A percentile compares a stretch with the other conserved stretches of the same genome.
Conservation (phyloP, 176 grass and related monocot species). For the Carex parvula region DNA sequence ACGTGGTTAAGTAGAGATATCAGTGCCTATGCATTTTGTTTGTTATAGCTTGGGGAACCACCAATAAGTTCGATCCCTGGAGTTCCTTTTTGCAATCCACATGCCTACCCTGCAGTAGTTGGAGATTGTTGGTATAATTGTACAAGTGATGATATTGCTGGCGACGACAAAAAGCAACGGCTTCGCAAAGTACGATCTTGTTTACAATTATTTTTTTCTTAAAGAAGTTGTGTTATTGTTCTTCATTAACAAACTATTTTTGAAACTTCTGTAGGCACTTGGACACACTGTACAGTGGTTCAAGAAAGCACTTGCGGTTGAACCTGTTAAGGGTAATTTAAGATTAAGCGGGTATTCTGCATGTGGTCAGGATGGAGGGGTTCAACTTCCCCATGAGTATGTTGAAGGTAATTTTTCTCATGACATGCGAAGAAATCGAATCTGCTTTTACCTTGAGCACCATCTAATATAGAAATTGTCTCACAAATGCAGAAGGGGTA, state of each 20-base stretch:
- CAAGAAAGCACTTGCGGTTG: slow-evolving; percentile 92
- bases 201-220: not conserved
- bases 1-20: not conserved
- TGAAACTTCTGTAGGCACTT: slow-evolving; percentile 47
- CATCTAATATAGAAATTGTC: slow-evolving; percentile 17
- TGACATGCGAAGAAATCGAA: not conserved
- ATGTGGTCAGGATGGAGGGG: slow-evolving; percentile 97
- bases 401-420: slow-evolving; percentile 60
- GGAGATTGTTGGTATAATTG: slow-evolving; percentile 99
- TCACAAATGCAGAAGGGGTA: slow-evolving; percentile 68
- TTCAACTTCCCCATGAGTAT: slow-evolving; percentile 93
- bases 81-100: slow-evolving; percentile 70
- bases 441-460: not conserved
- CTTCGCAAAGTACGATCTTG: slow-evolving; percentile 68
- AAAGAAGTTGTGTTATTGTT: not conserved
- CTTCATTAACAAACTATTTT: not conserved
- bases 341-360: slow-evolving; percentile 97
- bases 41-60: slow-evolving; percentile 80
- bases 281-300: slow-evolving; percentile 98
- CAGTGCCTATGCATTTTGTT: slow-evolving; percentile 5
- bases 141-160: slow-evolving; percentile 82
- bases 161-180: slow-evolving; percentile 84
- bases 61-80: slow-evolving; percentile 44
- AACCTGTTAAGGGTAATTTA: slow-evolving; percentile 96
- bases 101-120: slow-evolving; percentile 68